These are phyloP conservation scores for Guadua angustifolia DNA, from an alignment of 176 grass and related monocot species.

Conservation along the genomic window DNA sequence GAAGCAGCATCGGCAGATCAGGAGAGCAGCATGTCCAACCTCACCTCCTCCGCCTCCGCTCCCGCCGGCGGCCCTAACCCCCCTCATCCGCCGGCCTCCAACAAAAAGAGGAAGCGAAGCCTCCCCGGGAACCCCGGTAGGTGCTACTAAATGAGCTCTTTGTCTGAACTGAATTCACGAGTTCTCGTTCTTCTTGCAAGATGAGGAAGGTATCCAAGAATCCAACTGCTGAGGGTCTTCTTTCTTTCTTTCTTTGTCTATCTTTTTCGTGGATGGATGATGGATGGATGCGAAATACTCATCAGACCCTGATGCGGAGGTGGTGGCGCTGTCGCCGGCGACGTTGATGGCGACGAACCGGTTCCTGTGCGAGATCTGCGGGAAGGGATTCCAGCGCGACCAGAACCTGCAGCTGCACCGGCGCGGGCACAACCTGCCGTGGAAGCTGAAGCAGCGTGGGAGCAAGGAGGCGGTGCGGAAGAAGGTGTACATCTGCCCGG, in stretches of 20 bases:
- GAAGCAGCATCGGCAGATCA: slow-evolving; percentile 25
- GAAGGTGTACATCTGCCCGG: slow-evolving; percentile 90
- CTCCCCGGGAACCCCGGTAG: slow-evolving; percentile 91
- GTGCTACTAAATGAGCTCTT: not conserved
- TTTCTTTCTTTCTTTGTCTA: not conserved
- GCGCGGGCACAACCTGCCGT: slow-evolving; percentile 96
- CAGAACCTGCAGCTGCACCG: slow-evolving; percentile 99
- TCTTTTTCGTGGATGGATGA: not conserved
- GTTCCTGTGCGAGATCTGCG: slow-evolving; percentile 95
- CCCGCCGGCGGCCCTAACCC: not conserved
- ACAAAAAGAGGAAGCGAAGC: slow-evolving; percentile 84
- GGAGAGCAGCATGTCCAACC: slow-evolving; percentile 63
- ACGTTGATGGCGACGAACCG: slow-evolving; percentile 97
- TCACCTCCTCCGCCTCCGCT: slow-evolving; percentile 48
- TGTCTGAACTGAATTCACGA: not conserved
- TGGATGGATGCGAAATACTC: not conserved
- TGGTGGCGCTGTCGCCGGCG: slow-evolving; percentile 90
- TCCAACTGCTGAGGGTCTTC: not conserved
- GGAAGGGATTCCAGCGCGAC: slow-evolving; percentile 95
- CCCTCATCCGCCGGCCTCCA: slow-evolving; percentile 32
- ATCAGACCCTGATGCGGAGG: slow-evolving; percentile 85
- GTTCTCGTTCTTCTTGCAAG: not conserved
- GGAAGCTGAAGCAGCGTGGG: slow-evolving; percentile 90
- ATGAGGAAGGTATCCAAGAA: not conserved
- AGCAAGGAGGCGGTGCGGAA: slow-evolving; percentile 57